A percentile compares a stretch with the other conserved stretches of the same genome.
phyloP scores from a whole-genome alignment of 768 basidiomycete species.

The Boletus fagicola region DNA sequence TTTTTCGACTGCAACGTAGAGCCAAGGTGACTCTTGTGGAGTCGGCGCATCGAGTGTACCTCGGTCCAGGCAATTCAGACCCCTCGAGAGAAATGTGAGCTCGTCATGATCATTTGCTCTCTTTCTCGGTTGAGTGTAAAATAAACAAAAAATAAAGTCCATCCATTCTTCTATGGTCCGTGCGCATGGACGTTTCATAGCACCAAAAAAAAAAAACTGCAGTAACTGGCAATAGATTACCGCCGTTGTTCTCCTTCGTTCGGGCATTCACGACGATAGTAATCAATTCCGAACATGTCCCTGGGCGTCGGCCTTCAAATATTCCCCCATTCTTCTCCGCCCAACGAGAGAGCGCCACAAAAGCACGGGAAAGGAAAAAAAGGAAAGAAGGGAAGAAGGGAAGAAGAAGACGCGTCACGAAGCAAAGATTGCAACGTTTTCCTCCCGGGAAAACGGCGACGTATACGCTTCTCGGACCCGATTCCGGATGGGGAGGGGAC shows the following conservation, averaged over 20 bases:
- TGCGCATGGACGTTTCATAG: background rate
- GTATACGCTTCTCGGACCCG: background rate
- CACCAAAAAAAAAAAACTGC: too few relatives aligned
- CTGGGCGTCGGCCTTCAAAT: background rate
- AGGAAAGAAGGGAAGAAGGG: too few relatives aligned
- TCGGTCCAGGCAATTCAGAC: too few relatives aligned
- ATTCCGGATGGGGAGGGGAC: background rate
- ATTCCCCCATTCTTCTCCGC: background rate
- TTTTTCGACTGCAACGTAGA: too few relatives aligned
- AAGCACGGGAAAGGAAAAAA: background rate
- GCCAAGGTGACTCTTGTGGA: too few relatives aligned
- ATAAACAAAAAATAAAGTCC: background rate
- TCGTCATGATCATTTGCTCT: too few relatives aligned
- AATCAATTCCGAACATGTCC: background rate
- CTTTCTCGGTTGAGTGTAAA: too few relatives aligned
- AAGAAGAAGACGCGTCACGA: background rate
- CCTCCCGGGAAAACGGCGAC: background rate
- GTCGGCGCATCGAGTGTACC: too few relatives aligned
- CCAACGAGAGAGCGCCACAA: background rate
- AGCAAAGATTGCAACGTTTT: background rate
- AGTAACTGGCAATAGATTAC: too few relatives aligned
- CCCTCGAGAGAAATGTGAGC: too few relatives aligned
- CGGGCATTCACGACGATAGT: background rate
- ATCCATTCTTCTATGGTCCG: background rate
- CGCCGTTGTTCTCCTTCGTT: background rate